A percentile compares a stretch with the other conserved stretches of the same genome.
phyloP scores from a whole-genome alignment of 2,329 filamentous ascomycete species.

The Pseudogymnoascus pannorum region DNA sequence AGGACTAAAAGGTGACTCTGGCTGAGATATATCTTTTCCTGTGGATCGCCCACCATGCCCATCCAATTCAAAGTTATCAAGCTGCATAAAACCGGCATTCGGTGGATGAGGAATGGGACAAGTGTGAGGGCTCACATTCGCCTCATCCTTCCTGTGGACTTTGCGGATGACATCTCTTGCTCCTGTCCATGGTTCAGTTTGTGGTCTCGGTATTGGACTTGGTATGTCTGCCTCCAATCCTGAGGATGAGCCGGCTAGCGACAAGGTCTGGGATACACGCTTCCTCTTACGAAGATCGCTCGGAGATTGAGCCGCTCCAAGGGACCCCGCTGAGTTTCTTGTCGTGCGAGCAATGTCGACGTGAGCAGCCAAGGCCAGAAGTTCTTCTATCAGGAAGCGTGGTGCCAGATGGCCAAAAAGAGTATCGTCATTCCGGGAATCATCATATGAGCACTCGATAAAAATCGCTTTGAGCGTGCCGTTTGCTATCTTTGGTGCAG shows the following conservation, averaged over 20 bases:
- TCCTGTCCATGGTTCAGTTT: not conserved
- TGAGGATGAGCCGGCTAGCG: conserved; percentile 15
- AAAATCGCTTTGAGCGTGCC: conserved; percentile 74
- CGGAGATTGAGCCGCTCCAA: not conserved
- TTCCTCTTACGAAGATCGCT: conserved; percentile 49
- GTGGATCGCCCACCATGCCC: not conserved
- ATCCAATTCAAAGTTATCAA: not conserved
- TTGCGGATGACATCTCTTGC: conserved; percentile 2
- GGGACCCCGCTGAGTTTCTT: conserved; percentile 10
- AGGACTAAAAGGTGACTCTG: not conserved
- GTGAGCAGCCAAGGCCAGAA: conserved; percentile 56
- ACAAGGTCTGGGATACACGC: conserved; percentile 30
- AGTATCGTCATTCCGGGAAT: conserved; percentile 66
- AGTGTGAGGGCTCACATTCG: conserved; percentile 5
- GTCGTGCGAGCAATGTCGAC: conserved; percentile 10
- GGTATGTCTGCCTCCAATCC: conserved; percentile 16
- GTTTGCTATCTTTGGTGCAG: conserved; percentile 71
- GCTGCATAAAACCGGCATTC: conserved; percentile 1
- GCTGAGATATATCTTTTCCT: not conserved
- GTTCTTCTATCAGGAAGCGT: conserved; percentile 71
- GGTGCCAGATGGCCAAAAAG: conserved; percentile 89
- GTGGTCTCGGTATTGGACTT: not conserved
- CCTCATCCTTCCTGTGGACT: not conserved
- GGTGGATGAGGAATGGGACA: conserved; percentile 9
- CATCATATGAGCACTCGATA: conserved; percentile 91